Percentiles rank a stretch among this genome's conserved stretches.
phyloP scores from a whole-genome alignment of 1,284 basidiomycete genomes.

The Blastosporella zonata region DNA sequence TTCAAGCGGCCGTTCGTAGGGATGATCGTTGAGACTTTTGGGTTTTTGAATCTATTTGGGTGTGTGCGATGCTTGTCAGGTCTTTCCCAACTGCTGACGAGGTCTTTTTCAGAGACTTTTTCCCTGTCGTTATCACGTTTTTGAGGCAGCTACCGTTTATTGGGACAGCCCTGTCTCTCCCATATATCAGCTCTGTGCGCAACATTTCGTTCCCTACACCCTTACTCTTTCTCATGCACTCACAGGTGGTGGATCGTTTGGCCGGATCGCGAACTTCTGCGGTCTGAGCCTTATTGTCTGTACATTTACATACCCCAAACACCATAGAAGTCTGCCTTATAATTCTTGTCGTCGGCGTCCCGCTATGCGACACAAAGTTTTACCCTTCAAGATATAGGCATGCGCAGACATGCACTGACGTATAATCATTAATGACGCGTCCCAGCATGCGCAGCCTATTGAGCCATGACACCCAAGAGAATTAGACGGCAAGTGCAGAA shows the following conservation, averaged over 20 bases:
- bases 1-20: constrained; percentile 92
- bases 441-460: too few species aligned
- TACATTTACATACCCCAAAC: constrained; percentile 26
- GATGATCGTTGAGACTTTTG: constrained; percentile 92
- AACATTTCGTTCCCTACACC: background rate
- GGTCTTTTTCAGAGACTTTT: constrained; percentile 79
- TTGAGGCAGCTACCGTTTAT: constrained; percentile 92
- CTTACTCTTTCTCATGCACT: constrained; percentile 4
- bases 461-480: too few species aligned
- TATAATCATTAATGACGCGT: too few species aligned
- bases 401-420: too few species aligned
- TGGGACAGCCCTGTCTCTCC: constrained; percentile 83
- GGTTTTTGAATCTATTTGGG: constrained; percentile 98
- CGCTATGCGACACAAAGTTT: too few species aligned
- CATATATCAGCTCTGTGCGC: constrained; percentile 76
- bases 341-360: too few species aligned
- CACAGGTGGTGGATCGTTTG: constrained; percentile 68
- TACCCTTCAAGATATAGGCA: too few species aligned
- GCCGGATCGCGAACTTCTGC: constrained; percentile 75
- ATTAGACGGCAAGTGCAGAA: too few species aligned
- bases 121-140: constrained; percentile 97
- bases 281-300: constrained; percentile 50
- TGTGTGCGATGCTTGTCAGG: constrained; percentile 41
- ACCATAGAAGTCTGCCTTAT: constrained; percentile 35
- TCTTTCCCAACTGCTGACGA: background rate